Evolutionary conservation across 108 stramenopile genomes (phyloP), one percentile per base, ranked within the genome.

Genomic region (Fragilariopsis cylindrus): DNA sequence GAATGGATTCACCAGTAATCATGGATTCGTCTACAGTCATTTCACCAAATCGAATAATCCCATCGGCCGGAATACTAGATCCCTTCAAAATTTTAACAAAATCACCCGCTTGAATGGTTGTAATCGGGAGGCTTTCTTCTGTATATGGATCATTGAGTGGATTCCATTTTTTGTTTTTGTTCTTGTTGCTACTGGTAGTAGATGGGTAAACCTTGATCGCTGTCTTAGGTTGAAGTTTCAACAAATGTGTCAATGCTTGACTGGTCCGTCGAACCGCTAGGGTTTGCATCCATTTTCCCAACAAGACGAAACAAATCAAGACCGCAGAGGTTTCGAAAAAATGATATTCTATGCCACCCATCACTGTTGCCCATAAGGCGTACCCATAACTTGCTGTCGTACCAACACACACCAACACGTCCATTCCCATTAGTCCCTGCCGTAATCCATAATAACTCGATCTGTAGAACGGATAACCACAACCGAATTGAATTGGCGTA

Each of bases 241-340:
- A 81, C 18, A 99, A 85, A 5, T 76, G 80, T 57, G 92, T 87
- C 76, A 99, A 74, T 1, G 99, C 96, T 46, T 82, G 76, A 19
- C 90, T 87, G 12, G 97, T 99, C 56, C 90, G 83, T 18, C 94
- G 87, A 77, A 93, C 95, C 2, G 98, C 98, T 62, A 81, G 71
- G 12, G 91, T 84, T 78, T 97, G 91, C 60, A 97, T 57, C 80
- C 82, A 93, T 71, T 98, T 99, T 19, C 99, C 99, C 12, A 97
- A 66, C 11, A 95, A 87, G 8, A 99, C 98, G 74, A 99, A 98
- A 30, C 92, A 93, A 47, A 99, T 90, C 45, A 99, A 78, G 90
- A 97, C 94, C 18, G 97, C 97, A 8, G 93, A 86, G 3, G 98
- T 98, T 75, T 99, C 99, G 79, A 98, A 99, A 53, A 81, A 81